Evolutionary conservation across 208 protist species (phyloP), one percentile per base, ranked within the genome.

Genomic region (Naegleria gruberi): DNA sequence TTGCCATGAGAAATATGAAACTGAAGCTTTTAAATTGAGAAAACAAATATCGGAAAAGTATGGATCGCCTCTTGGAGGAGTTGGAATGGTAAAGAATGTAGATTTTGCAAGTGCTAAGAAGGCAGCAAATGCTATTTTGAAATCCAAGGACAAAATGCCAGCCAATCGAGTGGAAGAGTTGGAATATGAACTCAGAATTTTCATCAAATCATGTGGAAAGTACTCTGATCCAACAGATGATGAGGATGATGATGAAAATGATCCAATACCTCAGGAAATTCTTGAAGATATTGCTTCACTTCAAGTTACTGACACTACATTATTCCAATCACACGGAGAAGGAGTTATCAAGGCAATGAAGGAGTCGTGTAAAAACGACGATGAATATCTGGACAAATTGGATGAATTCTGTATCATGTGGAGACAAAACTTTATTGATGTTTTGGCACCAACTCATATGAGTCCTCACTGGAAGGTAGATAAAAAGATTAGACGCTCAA

Each of bases 1-100:
- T 47, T 88, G 84, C n/a, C 84, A 88, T 41, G 84, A 88, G 42
- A 7, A 40, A 5, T 88, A 88, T 30, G 84, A 88, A 88, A 88
- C 45, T 42, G 45, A 88, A 30, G 84, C 84, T 42, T 51, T 88
- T 6, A 88, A 88, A 57, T 88, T 88, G 0, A 88, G 46, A 42
- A 88, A 88, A 43, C 41, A 65, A 43, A 55, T 88, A 5, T 47
- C 34, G 19, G n/a, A 43, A 30, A 5, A 88, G 65, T 65, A 42
- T 42, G 41, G 65, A 5, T 15, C 43, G 8, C 30, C 30, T 19
- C 8, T 88, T 41, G 34, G 46, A 26, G 84, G 43, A 8, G 7
- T n/a, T 4, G 84, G 84, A 26, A 57, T 4, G 0, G 30, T 17
- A 0, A 65, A 30, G 15, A 40, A 47, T 65, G 6, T 34, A 37